Conservation (phyloP, 805 yeast species). For the Spencermartinsiella europaea region DNA sequence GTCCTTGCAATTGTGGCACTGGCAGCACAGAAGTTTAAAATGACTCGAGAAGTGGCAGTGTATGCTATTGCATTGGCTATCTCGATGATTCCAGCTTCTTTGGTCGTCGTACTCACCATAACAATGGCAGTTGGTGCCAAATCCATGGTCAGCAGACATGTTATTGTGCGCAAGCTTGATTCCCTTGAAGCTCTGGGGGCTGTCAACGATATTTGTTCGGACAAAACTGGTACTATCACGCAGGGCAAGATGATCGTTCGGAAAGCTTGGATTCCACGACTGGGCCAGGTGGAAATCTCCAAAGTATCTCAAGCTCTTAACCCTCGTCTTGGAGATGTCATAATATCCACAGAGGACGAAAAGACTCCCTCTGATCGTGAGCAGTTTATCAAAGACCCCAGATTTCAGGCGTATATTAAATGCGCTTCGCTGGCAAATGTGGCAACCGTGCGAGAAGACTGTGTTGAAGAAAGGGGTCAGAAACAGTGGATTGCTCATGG, state of each 20-base stretch:
- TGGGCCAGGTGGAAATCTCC: slow-evolving; percentile 52
- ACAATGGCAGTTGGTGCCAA: slow-evolving; percentile 82
- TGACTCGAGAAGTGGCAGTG: slow-evolving; percentile 76
- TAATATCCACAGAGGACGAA: slow-evolving; percentile 33
- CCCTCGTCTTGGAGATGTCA: slow-evolving; percentile 53
- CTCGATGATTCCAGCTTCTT: slow-evolving; percentile 77
- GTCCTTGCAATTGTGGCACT: slow-evolving; percentile 78
- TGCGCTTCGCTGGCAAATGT: slow-evolving; percentile 77
- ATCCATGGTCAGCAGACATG: slow-evolving; percentile 62
- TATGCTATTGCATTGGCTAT: slow-evolving; percentile 84
- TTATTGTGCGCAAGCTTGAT: slow-evolving; percentile 70
- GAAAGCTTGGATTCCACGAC: slow-evolving; percentile 60
- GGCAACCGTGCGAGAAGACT: slow-evolving; percentile 54
- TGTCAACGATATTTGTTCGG: slow-evolving; percentile 74
- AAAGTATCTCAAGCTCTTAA: slow-evolving; percentile 57
- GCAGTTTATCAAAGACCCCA: slow-evolving; percentile 4
- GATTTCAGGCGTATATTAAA: slow-evolving; percentile 48
- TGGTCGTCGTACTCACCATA: slow-evolving; percentile 76
- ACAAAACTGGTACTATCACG: slow-evolving; percentile 77
- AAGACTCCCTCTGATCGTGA: slow-evolving; percentile 8
- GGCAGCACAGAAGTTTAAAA: slow-evolving; percentile 74
- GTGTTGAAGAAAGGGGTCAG: slow-evolving; percentile 37
- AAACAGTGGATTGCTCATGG: slow-evolving; percentile 72
- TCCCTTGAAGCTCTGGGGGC: slow-evolving; percentile 77
- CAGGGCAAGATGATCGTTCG: slow-evolving; percentile 76